Evolutionary conservation across 768 basidiomycete species (phyloP).

Genomic region (Trametes elegans): DNA sequence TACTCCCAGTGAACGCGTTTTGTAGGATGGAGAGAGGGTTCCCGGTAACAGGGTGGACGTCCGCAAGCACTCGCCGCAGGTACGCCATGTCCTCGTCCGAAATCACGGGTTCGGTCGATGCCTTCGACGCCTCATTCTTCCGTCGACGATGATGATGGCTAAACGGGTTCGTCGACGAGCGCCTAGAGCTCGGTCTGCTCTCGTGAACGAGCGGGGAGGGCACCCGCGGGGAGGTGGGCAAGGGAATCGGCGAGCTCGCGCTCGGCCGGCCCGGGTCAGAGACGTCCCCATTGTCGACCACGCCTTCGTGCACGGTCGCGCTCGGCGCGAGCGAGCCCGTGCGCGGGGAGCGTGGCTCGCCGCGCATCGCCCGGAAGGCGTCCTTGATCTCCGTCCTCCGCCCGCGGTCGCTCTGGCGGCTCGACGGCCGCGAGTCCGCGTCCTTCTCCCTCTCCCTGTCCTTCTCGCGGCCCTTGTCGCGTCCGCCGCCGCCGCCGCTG

Average conservation of each 20-base stretch:
- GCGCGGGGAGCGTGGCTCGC: slow-evolving; percentile 10
- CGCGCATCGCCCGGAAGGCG: slow-evolving; percentile 27
- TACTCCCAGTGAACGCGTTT: slow-evolving; percentile 23
- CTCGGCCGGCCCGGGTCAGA: slow-evolving; percentile 1
- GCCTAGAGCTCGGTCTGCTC: slow-evolving; percentile 4
- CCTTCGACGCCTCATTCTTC: slow-evolving; percentile 33
- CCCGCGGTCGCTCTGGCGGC: slow-evolving; percentile 24
- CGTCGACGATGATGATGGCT: slow-evolving; percentile 4
- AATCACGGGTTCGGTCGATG: slow-evolving; percentile 53
- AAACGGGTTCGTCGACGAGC: slow-evolving; percentile 14
- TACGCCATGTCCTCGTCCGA: slow-evolving; percentile 60
- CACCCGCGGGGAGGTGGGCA: neutral
- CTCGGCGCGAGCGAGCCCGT: slow-evolving; percentile 6
- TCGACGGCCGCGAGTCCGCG: slow-evolving; percentile 26
- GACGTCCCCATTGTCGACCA: slow-evolving; percentile 5
- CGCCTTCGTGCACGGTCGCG: slow-evolving; percentile 4
- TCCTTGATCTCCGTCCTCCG: slow-evolving; percentile 29
- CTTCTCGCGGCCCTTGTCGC: slow-evolving; percentile 13
- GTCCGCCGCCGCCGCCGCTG: no score
- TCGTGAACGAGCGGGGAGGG: neutral
- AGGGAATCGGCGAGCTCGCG: slow-evolving; percentile 3
- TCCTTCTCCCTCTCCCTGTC: slow-evolving; percentile 26
- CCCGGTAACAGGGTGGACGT: slow-evolving; percentile 45
- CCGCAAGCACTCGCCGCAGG: slow-evolving; percentile 65
- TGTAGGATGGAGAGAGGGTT: slow-evolving; percentile 53